Base-by-base conservation (phyloP, 2,329 filamentous ascomycete genomes). In the Alternaria conjuncta region DNA sequence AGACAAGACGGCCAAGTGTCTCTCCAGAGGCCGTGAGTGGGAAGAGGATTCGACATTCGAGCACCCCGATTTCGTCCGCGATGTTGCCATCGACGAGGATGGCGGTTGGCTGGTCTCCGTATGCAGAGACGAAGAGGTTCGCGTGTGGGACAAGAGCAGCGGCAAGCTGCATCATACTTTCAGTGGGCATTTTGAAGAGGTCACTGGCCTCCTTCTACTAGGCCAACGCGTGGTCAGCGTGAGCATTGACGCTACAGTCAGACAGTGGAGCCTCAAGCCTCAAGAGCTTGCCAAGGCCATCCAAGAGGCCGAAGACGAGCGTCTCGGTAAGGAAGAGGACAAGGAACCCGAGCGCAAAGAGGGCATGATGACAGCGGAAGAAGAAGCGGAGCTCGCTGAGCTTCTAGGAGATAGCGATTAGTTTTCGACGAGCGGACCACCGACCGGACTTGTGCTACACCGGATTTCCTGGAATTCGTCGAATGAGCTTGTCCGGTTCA, bases 51-150 rank as follows among this genome's bases (percentile, higher is more conserved):
- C 94, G 58, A 86, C 82, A 5, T 87, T 97, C 64, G 81, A 85
- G 58, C 96, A 99, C 77, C 93, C 94, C 2, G 94, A 96, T 78
- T 97, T 97, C 77, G 94, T 98, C 28, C 89, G 93, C 63, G 92
- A 94, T 60, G 87, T 98, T 21, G 88, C 89, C 9, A 86, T 95
- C 5, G 83, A 87, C 63, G 84, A 86, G 44, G 89, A 88, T 1
- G 90, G 91, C 5, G 87, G 89, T 20, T 95, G 92, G 89, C 88
- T 96, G 12, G 81, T 97, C 45, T 97, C 96, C 1, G 94, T 92
- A 2, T 97, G 96, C 61, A 86, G 96, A 69, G 93, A 97, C 74
- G 96, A 99, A 80, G 89, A 97, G 72, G 86, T 99, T 62, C 92
- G 96, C 72, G 87, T 98, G 9, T 99, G 95, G 95, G 91, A 97